phyloP scores from a whole-genome alignment of 305 asterid species.

The Euphrasia arctica region DNA sequence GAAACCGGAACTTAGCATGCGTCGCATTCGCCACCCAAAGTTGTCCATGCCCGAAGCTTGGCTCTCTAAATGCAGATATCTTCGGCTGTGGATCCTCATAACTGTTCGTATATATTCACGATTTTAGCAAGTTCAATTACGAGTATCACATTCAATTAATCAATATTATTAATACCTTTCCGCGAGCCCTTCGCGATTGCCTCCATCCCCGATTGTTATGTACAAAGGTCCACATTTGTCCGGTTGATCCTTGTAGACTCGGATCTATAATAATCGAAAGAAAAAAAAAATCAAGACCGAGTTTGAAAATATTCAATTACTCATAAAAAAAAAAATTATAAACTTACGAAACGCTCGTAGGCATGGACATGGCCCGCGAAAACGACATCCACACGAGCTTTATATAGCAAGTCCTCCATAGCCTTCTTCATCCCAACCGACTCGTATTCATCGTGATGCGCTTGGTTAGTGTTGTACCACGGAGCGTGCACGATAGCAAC shows the following conservation, averaged over 20 bases:
- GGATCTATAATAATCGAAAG: slow-evolving; percentile 29
- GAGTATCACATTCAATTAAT: no score
- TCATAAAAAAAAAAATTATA: no score
- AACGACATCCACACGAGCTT: slow-evolving; percentile 59
- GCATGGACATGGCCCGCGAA: slow-evolving; percentile 90
- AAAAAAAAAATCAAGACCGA: no score
- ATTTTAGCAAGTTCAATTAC: not conserved
- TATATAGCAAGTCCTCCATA: slow-evolving; percentile 64
- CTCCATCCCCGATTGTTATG: slow-evolving; percentile 82
- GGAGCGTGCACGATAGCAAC: slow-evolving; percentile 72
- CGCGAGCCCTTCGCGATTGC: slow-evolving; percentile 86
- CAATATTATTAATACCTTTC: not conserved
- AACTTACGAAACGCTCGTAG: slow-evolving; percentile 79
- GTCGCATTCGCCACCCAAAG: slow-evolving; percentile 50
- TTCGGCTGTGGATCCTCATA: slow-evolving; percentile 52
- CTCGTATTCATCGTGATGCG: slow-evolving; percentile 71
- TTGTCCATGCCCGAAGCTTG: slow-evolving; percentile 87
- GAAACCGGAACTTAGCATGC: slow-evolving; percentile 48
- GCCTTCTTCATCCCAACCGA: slow-evolving; percentile 44
- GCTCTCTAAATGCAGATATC: slow-evolving; percentile 65
- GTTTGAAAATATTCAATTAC: not conserved
- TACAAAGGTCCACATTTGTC: slow-evolving; percentile 59
- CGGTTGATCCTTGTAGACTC: slow-evolving; percentile 47
- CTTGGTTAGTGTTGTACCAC: slow-evolving; percentile 75
- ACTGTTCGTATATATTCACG: slow-evolving; percentile 26